Conservation (phyloP, 805 yeast genomes). For the Saccharomyces jurei region DNA sequence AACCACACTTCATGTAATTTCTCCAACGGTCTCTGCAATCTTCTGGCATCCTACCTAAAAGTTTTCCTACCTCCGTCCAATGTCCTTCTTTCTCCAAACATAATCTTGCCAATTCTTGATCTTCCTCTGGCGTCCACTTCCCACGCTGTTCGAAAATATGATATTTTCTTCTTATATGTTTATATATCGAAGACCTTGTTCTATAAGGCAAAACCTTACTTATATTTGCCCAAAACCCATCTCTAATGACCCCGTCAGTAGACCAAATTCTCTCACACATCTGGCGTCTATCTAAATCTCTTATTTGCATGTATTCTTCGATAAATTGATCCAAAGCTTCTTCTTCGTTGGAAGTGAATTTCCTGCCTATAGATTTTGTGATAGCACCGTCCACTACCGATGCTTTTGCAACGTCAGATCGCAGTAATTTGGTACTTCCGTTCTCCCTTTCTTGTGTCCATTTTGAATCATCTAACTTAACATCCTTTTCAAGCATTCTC, state of each 20-base stretch:
- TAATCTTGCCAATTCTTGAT: conserved; percentile 52
- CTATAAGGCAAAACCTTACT: conserved; percentile 76
- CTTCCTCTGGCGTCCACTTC: conserved; percentile 83
- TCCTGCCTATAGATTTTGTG: conserved; percentile 28
- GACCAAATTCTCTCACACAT: conserved; percentile 85
- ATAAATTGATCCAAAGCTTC: conserved; percentile 68
- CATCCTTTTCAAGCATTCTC: neutral
- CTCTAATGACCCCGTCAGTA: conserved; percentile 71
- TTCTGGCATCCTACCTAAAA: conserved; percentile 90
- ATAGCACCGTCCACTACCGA: conserved; percentile 27
- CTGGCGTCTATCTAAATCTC: conserved; percentile 54
- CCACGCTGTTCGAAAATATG: conserved; percentile 85
- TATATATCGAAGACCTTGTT: conserved; percentile 82
- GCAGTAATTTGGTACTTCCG: conserved; percentile 36
- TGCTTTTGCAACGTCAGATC: conserved; percentile 40
- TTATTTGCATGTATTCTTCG: conserved; percentile 54
- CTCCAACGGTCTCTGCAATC: conserved; percentile 97
- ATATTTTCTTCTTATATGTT: conserved; percentile 84
- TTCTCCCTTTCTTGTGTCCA: conserved; percentile 5
- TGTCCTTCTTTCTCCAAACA: conserved; percentile 67
- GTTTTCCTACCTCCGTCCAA: conserved; percentile 80
- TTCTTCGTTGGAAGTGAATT: conserved; percentile 43
- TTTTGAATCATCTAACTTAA: neutral
- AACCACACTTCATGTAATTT: conserved; percentile 89
- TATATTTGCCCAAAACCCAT: conserved; percentile 80